phyloP scores from a whole-genome alignment of 306 rosid species.

The Cyclanthera cordifolia region DNA sequence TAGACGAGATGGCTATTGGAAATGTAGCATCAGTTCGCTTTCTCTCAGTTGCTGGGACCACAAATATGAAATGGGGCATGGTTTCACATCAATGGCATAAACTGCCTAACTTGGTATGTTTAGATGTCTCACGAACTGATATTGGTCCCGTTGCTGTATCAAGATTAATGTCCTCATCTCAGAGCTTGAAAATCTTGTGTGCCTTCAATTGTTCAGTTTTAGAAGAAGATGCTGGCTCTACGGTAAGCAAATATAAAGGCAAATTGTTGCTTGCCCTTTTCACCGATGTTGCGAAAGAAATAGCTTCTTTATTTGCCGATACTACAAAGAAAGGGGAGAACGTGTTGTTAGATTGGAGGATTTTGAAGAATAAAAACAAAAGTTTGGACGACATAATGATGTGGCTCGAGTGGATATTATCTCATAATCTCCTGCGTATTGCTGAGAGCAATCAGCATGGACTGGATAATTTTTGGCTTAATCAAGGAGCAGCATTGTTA shows the following conservation, averaged over 20 bases:
- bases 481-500: conserved; percentile 83
- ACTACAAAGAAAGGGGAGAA: conserved; percentile 49
- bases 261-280: conserved; percentile 68
- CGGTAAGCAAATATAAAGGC: conserved; percentile 55
- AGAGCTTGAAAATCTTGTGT: conserved; percentile 64
- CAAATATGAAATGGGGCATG: conserved; percentile 76
- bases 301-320: conserved; percentile 63
- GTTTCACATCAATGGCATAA: conserved; percentile 83
- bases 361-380: conserved; percentile 41
- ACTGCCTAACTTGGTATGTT: conserved; percentile 70
- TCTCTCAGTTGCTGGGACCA: conserved; percentile 86
- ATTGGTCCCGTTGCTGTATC: conserved; percentile 63
- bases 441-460: conserved; percentile 96
- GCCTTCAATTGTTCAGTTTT: conserved; percentile 82
- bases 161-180: conserved; percentile 61
- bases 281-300: conserved; percentile 70
- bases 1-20: conserved; percentile 78
- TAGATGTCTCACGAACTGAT: conserved; percentile 95
- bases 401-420: conserved; percentile 99
- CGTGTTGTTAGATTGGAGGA: conserved; percentile 85
- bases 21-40: conserved; percentile 61
- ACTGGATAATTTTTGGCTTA: conserved; percentile 80
- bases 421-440: conserved; percentile 87
- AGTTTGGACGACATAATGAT: conserved; percentile 65
- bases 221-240: conserved; percentile 59